Percentiles rank a stretch among this genome's conserved stretches.
Evolutionary conservation across 148 eudicot species (phyloP).

Genomic region (Rhododendron henanense): DNA sequence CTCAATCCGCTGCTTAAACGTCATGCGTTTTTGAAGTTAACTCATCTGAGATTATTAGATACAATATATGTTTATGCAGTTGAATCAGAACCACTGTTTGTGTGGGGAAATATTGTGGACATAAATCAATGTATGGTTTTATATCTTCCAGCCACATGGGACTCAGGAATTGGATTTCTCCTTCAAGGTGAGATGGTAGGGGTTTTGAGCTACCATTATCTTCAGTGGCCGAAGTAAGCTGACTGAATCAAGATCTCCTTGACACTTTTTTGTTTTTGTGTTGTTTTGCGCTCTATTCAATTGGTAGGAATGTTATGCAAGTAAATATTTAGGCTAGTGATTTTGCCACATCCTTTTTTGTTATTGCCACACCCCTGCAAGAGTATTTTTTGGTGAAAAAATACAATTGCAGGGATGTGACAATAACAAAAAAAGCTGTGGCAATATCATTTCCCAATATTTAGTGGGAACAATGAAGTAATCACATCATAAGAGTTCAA

Average conservation of each 20-base stretch:
- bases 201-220: neutral
- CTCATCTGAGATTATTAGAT: neutral
- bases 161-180: neutral
- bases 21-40: neutral
- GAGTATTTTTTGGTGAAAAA: too few species aligned
- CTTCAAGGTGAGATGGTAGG: neutral
- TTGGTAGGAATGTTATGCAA: neutral
- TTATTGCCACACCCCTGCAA: too few species aligned
- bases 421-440: too few species aligned
- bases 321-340: too few species aligned
- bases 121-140: neutral
- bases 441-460: too few species aligned
- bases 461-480: too few species aligned
- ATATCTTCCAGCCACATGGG: neutral
- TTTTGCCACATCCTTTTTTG: too few species aligned
- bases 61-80: neutral
- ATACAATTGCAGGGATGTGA: too few species aligned
- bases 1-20: conserved; percentile 44
- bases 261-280: neutral
- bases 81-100: neutral
- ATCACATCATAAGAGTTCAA: neutral
- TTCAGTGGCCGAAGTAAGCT: neutral
- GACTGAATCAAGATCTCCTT: neutral
- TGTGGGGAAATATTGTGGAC: neutral
- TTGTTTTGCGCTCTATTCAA: neutral